Evolutionary conservation across 805 yeast genomes (phyloP).

Genomic region (Candida easanensis): DNA sequence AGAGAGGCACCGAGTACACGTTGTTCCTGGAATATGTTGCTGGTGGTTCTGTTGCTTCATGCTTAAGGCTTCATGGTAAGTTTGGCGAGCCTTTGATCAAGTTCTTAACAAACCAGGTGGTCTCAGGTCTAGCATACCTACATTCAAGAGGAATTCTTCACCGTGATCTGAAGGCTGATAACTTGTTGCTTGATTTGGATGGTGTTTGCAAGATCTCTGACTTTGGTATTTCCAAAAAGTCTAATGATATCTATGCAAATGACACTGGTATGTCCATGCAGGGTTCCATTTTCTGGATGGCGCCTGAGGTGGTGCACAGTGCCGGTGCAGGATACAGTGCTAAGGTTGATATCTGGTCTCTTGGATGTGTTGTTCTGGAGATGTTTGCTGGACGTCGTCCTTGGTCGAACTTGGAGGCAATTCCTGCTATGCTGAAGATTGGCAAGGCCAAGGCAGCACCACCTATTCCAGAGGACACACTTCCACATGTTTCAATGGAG

Average conservation of each 20-base stretch:
- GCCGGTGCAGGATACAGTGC: slow-evolving; percentile 94
- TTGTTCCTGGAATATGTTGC: slow-evolving; percentile 94
- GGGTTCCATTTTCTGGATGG: slow-evolving; percentile 99
- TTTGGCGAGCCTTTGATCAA: slow-evolving; percentile 77
- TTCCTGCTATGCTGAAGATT: slow-evolving; percentile 86
- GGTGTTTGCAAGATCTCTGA: slow-evolving; percentile 95
- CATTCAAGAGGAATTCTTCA: slow-evolving; percentile 87
- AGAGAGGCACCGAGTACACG: slow-evolving; percentile 67
- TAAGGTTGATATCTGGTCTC: slow-evolving; percentile 96
- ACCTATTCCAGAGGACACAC: slow-evolving; percentile 90
- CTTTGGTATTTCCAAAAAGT: slow-evolving; percentile 90
- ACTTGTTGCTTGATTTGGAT: slow-evolving; percentile 79
- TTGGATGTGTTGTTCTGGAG: slow-evolving; percentile 95
- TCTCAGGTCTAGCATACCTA: slow-evolving; percentile 81
- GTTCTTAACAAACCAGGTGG: slow-evolving; percentile 73
- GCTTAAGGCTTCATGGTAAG: slow-evolving; percentile 77
- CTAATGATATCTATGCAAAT: slow-evolving; percentile 82
- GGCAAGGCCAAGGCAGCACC: slow-evolving; percentile 91
- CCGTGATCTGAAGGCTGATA: slow-evolving; percentile 94
- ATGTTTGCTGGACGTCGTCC: slow-evolving; percentile 98
- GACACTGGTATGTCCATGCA: slow-evolving; percentile 97
- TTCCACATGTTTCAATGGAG: slow-evolving; percentile 54
- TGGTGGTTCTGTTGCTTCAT: slow-evolving; percentile 92
- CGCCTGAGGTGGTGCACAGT: slow-evolving; percentile 95
- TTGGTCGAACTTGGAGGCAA: slow-evolving; percentile 94